Evolutionary conservation across 2,329 filamentous ascomycete species (phyloP), one percentile per base, ranked within the genome.

Genomic region (Tolypocladium tropicale): DNA sequence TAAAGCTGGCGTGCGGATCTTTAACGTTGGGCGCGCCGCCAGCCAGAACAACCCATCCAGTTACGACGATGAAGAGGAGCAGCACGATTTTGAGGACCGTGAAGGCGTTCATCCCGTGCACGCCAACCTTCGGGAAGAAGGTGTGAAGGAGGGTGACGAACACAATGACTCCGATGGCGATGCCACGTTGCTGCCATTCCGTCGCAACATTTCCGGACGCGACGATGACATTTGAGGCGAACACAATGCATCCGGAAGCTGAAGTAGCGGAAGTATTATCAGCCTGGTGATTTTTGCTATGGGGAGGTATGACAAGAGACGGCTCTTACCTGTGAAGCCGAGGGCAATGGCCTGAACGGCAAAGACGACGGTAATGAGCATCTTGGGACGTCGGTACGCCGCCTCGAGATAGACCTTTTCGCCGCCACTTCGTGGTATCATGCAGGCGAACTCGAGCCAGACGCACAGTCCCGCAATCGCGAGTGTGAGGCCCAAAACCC

Each of bases 31-130:
- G 81, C 72, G 2, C 70, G 71, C 0, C 75, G 0, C 80, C 80
- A 1, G 75, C 78, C 0, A 84, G 71, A 0, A 80, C 81, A 0
- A 78, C 80, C 51, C 81, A 82, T 1, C 83, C 83, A 0, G 82
- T 76, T 61, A 80, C 83, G 21, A 85, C 78, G 48, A 86, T 83
- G 62, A 85, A 78, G 1, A 85, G 59, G 4, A 86, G 70, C 12
- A 85, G 74, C 25, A 78, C 72, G 2, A 85, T 76, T 59, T 86
- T 86, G 74, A 85, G 82, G 7, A 81, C 61, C 2, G 82, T 80
- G 0, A 86, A 72, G 0, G 80, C 70, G 60, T 83, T 85, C 67
- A 83, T 78, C 0, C 86, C 70, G 0, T 79, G 73, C 33, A 85
- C 75, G 0, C 83, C 83, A 75, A 78, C 79, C 60, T 80, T 82